A percentile compares a stretch with the other conserved stretches of the same genome.
phyloP scores from a whole-genome alignment of 1,139 yeast species.

The Pichia sp. region DNA sequence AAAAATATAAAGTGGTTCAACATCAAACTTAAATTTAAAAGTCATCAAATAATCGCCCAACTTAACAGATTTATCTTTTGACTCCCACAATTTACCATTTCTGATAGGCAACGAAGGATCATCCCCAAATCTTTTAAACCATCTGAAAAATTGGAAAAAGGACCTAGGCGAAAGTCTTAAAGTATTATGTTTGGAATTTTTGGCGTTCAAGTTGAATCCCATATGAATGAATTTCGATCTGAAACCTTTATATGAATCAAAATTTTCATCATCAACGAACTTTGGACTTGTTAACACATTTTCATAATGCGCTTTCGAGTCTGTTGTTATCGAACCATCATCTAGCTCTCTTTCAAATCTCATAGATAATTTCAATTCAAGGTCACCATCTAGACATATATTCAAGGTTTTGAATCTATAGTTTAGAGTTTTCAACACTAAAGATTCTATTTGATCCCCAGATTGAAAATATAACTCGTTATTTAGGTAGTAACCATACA shows the following conservation, averaged over 20 bases:
- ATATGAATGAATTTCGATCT: constrained; percentile 74
- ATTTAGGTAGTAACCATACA: constrained; percentile 18
- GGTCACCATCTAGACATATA: constrained; percentile 53
- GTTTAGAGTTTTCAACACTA: constrained; percentile 2
- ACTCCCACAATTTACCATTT: constrained; percentile 54
- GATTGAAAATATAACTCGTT: constrained; percentile 10
- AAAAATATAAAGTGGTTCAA: constrained; percentile 66
- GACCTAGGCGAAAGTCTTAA: constrained; percentile 69
- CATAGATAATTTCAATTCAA: constrained; percentile 50
- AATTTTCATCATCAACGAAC: constrained; percentile 37
- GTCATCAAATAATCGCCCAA: constrained; percentile 74
- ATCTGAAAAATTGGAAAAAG: constrained; percentile 55
- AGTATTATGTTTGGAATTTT: constrained; percentile 35
- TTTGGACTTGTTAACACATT: constrained; percentile 58
- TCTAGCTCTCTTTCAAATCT: constrained; percentile 40
- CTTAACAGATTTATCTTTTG: constrained; percentile 29
- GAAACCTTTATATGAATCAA: constrained; percentile 76
- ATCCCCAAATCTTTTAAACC: constrained; percentile 79
- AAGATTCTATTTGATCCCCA: constrained; percentile 1
- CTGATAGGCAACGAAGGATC: constrained; percentile 67
- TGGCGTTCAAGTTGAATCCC: constrained; percentile 39
- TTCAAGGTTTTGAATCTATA: constrained; percentile 42
- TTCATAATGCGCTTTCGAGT: constrained; percentile 64
- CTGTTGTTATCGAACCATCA: constrained; percentile 36
- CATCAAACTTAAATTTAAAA: constrained; percentile 66